phyloP scores from a whole-genome alignment of 2,329 filamentous ascomycete species.

The Trichophyton simii region DNA sequence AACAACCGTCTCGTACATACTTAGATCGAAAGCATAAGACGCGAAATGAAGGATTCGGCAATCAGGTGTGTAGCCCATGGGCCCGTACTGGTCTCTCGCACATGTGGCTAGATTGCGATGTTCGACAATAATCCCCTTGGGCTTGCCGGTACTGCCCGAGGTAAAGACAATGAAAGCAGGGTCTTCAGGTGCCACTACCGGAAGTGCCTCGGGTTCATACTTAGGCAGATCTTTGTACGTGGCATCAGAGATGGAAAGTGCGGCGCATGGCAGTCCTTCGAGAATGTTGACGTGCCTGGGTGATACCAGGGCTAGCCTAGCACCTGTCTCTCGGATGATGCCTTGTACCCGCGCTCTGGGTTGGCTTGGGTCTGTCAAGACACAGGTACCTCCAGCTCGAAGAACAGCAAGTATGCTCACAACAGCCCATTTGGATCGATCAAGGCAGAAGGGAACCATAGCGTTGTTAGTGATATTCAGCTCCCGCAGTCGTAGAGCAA shows the following conservation, averaged over 20 bases:
- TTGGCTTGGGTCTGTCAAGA: constrained; percentile 7
- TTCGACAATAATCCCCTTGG: constrained; percentile 23
- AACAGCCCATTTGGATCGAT: constrained; percentile 12
- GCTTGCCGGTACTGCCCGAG: constrained; percentile 38
- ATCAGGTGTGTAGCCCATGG: no score
- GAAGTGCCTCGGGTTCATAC: neutral
- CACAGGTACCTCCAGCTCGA: constrained; percentile 15
- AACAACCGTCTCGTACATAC: neutral
- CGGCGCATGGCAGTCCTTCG: no score
- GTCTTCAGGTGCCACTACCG: neutral
- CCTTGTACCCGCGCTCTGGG: neutral
- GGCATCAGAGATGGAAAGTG: no score
- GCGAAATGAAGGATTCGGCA: constrained; percentile 45
- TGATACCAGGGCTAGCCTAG: neutral
- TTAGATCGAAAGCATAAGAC: constrained; percentile 5
- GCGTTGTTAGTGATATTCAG: constrained; percentile 15
- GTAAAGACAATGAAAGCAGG: constrained; percentile 36
- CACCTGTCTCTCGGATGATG: constrained; percentile 10
- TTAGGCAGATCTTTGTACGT: no score
- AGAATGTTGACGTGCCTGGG: neutral
- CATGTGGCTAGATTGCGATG: constrained; percentile 32
- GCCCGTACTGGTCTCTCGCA: constrained; percentile 12
- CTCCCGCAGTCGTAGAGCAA: constrained; percentile 2
- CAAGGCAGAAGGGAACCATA: constrained; percentile 10
- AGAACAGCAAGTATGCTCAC: constrained; percentile 12